Conservation (phyloP, 768 basidiomycete species). For the Tulasnella calospora region DNA sequence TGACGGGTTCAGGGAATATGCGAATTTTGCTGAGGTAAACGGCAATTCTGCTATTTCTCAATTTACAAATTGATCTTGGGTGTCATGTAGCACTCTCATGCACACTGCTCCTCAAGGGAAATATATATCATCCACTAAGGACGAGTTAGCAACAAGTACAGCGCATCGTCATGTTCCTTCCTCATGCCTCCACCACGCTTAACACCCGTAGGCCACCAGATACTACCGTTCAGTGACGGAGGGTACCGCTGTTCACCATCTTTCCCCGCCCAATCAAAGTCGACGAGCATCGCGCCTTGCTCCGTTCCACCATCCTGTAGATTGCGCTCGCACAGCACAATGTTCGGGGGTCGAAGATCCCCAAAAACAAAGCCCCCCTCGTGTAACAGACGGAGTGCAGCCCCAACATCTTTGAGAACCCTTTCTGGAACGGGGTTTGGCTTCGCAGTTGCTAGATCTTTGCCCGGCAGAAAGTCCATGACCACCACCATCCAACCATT, state of each 20-base stretch:
- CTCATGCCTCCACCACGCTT: neutral
- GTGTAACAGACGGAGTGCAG: neutral
- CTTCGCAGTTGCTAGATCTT: too few species aligned
- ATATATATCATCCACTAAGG: too few species aligned
- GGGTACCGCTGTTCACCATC: neutral
- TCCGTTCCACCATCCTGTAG: neutral
- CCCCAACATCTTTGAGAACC: neutral
- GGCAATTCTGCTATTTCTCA: too few species aligned
- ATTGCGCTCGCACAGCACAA: neutral
- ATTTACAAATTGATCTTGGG: too few species aligned
- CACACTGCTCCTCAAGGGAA: too few species aligned
- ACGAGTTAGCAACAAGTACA: neutral
- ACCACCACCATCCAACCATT: neutral
- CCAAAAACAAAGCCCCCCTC: neutral
- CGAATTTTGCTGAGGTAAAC: too few species aligned
- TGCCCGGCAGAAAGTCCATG: neutral
- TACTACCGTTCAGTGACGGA: neutral
- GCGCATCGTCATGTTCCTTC: neutral
- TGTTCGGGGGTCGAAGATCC: neutral
- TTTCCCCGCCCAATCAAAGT: constrained; percentile 17
- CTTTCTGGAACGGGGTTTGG: neutral
- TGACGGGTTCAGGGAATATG: too few species aligned
- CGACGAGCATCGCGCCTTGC: neutral
- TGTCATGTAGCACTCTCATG: too few species aligned
- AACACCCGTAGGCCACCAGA: neutral